Percentiles rank a stretch among this genome's conserved stretches.
These are phyloP conservation scores for Dryadomyces quercus-mongolicae DNA, from an alignment of 2,329 filamentous ascomycete species.

Conservation along the genomic window DNA sequence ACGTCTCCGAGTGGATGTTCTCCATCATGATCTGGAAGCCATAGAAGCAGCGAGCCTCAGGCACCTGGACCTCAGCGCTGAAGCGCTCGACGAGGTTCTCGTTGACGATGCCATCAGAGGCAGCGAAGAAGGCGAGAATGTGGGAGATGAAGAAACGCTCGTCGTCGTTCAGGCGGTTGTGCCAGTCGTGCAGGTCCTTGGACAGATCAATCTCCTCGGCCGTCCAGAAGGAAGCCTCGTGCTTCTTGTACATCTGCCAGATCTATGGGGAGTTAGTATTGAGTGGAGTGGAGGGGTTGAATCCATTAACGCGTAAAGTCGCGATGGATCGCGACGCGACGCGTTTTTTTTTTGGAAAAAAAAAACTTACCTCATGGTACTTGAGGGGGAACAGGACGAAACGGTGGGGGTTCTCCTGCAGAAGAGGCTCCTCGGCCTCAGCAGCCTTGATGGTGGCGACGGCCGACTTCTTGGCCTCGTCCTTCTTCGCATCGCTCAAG, in stretches of 20 bases:
- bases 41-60: slow-evolving; percentile 98
- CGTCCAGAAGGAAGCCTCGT: slow-evolving; percentile 98
- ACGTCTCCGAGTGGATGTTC: slow-evolving; percentile 99
- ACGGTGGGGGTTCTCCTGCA: slow-evolving; percentile 89
- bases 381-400: slow-evolving; percentile 99
- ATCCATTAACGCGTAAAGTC: slow-evolving; percentile 65
- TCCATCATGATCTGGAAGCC: slow-evolving; percentile 99
- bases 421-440: slow-evolving; percentile 76
- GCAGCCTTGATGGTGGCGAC: slow-evolving; percentile 47
- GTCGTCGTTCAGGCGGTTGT: slow-evolving; percentile 91
- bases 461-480: slow-evolving; percentile 30
- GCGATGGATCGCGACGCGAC: slow-evolving; percentile 26
- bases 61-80: slow-evolving; percentile 91
- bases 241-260: slow-evolving; percentile 99
- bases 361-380: slow-evolving; percentile 83
- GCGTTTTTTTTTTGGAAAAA: slow-evolving; percentile 25
- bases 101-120: slow-evolving; percentile 97
- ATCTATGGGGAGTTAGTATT: slow-evolving; percentile 47
- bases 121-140: slow-evolving; percentile 97
- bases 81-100: slow-evolving; percentile 98
- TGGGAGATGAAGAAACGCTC: slow-evolving; percentile 98
- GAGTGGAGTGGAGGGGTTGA: slow-evolving; percentile 14
- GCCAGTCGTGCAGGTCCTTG: slow-evolving; percentile 98
- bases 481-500: slow-evolving; percentile 34
- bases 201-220: slow-evolving; percentile 98